These are phyloP conservation scores for Phytopythium cucurbitacearum DNA, from an alignment of 352 stramenopile genomes.

Conservation along the genomic window DNA sequence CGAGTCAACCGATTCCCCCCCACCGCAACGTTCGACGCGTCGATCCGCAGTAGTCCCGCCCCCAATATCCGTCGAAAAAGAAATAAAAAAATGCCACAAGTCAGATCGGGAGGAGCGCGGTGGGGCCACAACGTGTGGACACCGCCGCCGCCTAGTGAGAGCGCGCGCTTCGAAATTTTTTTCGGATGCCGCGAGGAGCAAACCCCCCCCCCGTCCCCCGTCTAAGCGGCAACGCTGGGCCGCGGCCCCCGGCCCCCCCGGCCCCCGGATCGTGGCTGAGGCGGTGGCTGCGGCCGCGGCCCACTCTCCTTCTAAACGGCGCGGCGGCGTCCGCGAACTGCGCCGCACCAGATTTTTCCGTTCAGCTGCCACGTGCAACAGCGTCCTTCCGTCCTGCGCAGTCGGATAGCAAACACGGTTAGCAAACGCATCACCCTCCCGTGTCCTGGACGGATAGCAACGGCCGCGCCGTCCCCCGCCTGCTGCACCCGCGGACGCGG, in stretches of 20 bases:
- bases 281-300: too few species aligned
- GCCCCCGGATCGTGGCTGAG: too few species aligned
- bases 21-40: background rate
- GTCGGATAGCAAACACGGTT: background rate
- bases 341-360: conserved; percentile 22
- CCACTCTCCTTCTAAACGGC: too few species aligned
- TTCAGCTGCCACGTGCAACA: conserved; percentile 22
- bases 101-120: too few species aligned
- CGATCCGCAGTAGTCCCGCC: background rate
- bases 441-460: background rate
- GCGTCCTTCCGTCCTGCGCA: conserved; percentile 27
- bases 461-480: background rate
- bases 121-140: too few species aligned
- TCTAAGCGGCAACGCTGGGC: too few species aligned
- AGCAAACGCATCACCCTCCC: background rate
- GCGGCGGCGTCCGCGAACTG: background rate
- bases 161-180: too few species aligned
- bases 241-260: too few species aligned
- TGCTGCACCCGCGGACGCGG: background rate
- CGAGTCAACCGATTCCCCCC: conserved; percentile 7
- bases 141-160: too few species aligned
- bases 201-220: too few species aligned
- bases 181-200: too few species aligned
- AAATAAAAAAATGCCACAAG: too few species aligned
- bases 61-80: background rate